phyloP scores from a whole-genome alignment of 192 early-diverging fungal genomes.

The Fimicolochytrium jonesii region DNA sequence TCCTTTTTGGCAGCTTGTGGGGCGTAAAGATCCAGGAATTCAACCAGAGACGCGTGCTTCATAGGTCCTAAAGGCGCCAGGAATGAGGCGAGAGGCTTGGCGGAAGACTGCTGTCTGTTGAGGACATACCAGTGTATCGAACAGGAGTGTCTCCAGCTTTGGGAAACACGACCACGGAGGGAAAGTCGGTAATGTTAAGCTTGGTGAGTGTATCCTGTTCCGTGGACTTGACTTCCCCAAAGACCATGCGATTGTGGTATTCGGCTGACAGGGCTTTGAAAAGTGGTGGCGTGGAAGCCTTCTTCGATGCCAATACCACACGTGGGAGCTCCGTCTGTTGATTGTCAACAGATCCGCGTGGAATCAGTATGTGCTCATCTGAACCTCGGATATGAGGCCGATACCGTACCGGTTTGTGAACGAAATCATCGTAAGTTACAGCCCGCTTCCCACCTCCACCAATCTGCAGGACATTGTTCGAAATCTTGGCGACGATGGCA shows the following conservation, averaged over 20 bases:
- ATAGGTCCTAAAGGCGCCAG: conserved; percentile 10
- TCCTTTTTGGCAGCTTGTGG: no score
- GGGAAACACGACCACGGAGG: conserved; percentile 65
- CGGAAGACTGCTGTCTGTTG: no score
- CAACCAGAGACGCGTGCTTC: conserved; percentile 56
- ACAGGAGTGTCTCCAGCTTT: conserved; percentile 41
- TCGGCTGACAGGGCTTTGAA: conserved; percentile 83
- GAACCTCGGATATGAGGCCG: no score
- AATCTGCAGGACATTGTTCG: conserved; percentile 52
- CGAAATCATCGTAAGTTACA: conserved; percentile 30
- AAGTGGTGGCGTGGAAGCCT: conserved; percentile 69
- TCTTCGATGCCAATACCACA: conserved; percentile 76
- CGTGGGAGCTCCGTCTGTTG: conserved; percentile 45
- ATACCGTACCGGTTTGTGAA: conserved; percentile 37
- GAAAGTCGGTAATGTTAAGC: conserved; percentile 58
- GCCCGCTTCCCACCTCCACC: conserved; percentile 32
- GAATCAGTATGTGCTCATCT: no score
- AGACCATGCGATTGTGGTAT: conserved; percentile 60
- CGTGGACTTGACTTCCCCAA: conserved; percentile 67
- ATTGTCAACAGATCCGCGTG: no score
- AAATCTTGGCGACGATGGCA: conserved; percentile 45
- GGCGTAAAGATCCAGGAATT: conserved; percentile 65
- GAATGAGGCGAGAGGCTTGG: background rate
- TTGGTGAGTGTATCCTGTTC: conserved; percentile 46
- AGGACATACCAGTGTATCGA: conserved; percentile 59